Evolutionary conservation across 2,329 filamentous ascomycete species (phyloP).

Genomic region (Chaetomium sp.): DNA sequence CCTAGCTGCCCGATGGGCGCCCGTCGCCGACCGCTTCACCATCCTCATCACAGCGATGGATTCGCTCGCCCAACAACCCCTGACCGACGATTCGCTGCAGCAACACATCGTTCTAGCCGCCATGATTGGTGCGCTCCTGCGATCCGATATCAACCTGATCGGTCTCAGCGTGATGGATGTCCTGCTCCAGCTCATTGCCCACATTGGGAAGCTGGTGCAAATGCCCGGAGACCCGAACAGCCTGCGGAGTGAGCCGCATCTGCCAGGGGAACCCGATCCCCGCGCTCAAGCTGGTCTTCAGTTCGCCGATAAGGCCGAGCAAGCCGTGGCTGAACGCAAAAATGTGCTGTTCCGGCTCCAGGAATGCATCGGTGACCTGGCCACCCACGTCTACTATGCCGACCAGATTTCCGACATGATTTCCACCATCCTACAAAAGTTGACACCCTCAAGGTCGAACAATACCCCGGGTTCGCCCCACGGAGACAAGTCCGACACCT

Average conservation of each 20-base stretch:
- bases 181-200: slow-evolving; percentile 78
- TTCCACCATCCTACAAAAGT: slow-evolving; percentile 71
- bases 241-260: slow-evolving; percentile 34
- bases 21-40: slow-evolving; percentile 91
- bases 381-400: slow-evolving; percentile 94
- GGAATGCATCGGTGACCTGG: slow-evolving; percentile 83
- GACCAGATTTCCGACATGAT: slow-evolving; percentile 97
- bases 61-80: slow-evolving; percentile 66
- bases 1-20: slow-evolving; percentile 81
- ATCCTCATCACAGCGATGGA: slow-evolving; percentile 85
- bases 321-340: slow-evolving; percentile 53
- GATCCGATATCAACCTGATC: slow-evolving; percentile 89
- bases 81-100: slow-evolving; percentile 70
- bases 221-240: slow-evolving; percentile 50
- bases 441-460: slow-evolving; percentile 64
- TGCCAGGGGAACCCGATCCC: slow-evolving; percentile 37
- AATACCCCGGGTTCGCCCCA: slow-evolving; percentile 48
- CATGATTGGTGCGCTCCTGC: slow-evolving; percentile 79
- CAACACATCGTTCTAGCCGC: slow-evolving; percentile 75
- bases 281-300: slow-evolving; percentile 35
- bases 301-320: slow-evolving; percentile 42
- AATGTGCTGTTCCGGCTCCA: slow-evolving; percentile 72
- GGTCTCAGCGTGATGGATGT: slow-evolving; percentile 97
- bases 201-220: slow-evolving; percentile 77
- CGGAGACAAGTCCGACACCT: slow-evolving; percentile 52